Percentiles rank a stretch among this genome's conserved stretches.
Evolutionary conservation across 805 yeast genomes (phyloP).

Genomic region (Starmerella stellata): DNA sequence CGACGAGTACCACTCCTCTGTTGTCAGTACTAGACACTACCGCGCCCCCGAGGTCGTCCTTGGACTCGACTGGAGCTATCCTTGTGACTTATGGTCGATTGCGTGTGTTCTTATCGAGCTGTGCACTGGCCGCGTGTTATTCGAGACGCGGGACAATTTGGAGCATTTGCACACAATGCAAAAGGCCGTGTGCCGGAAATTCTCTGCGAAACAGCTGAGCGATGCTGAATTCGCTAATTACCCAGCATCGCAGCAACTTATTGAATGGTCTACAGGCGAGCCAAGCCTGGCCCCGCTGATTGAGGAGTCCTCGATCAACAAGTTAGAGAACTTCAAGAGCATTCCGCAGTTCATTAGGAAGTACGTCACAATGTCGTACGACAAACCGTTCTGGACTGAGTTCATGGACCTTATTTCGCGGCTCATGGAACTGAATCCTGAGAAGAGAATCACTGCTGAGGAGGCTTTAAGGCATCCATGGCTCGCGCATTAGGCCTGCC

Average conservation of each 20-base stretch:
- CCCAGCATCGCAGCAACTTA: background rate
- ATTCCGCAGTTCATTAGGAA: slow-evolving; percentile 11
- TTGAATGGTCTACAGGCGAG: background rate
- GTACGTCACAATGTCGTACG: slow-evolving; percentile 14
- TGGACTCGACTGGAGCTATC: slow-evolving; percentile 92
- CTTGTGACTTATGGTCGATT: slow-evolving; percentile 93
- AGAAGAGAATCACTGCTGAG: slow-evolving; percentile 51
- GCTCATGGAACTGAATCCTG: slow-evolving; percentile 55
- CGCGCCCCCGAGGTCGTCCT: slow-evolving; percentile 92
- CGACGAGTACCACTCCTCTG: slow-evolving; percentile 81
- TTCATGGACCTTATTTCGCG: slow-evolving; percentile 52
- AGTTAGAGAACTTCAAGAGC: slow-evolving; percentile 10
- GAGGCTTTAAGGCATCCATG: slow-evolving; percentile 63
- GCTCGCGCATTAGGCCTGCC: background rate
- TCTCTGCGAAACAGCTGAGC: slow-evolving; percentile 18
- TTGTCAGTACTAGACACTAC: slow-evolving; percentile 89
- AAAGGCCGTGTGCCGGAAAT: slow-evolving; percentile 40
- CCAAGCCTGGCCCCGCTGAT: slow-evolving; percentile 7
- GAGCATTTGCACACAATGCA: slow-evolving; percentile 96
- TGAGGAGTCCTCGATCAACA: slow-evolving; percentile 6
- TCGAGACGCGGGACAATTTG: slow-evolving; percentile 82
- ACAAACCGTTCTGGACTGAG: slow-evolving; percentile 66
- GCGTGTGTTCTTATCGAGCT: slow-evolving; percentile 87
- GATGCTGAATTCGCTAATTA: slow-evolving; percentile 10
- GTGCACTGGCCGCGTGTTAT: slow-evolving; percentile 83